Conservation (phyloP, 108 stramenopile species). For the Pseudonitzschia pungens region DNA sequence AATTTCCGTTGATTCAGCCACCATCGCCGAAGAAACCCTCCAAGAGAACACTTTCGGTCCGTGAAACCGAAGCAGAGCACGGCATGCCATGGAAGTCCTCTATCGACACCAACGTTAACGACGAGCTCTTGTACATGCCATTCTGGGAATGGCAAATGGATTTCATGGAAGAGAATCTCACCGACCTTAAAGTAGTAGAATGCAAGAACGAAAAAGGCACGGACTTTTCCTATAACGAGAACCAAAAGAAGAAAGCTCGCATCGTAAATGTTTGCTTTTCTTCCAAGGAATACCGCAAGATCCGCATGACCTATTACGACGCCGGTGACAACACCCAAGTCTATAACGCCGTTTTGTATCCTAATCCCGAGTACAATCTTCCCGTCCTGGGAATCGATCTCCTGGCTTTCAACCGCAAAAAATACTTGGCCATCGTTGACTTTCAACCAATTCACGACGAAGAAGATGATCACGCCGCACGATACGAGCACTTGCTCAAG, state of each 20-base stretch:
- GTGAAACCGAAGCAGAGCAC: slow-evolving; percentile 57
- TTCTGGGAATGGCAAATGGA: slow-evolving; percentile 89
- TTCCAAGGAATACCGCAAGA: slow-evolving; percentile 84
- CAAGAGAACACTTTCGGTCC: slow-evolving; percentile 7
- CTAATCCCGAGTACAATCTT: slow-evolving; percentile 85
- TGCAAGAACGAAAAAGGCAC: slow-evolving; percentile 50
- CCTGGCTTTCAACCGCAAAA: slow-evolving; percentile 87
- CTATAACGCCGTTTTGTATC: slow-evolving; percentile 94
- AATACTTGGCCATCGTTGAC: slow-evolving; percentile 91
- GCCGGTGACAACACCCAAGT: slow-evolving; percentile 93
- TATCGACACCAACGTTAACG: slow-evolving; percentile 53
- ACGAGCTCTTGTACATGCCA: slow-evolving; percentile 79
- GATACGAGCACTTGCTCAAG: slow-evolving; percentile 68
- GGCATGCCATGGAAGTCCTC: slow-evolving; percentile 85
- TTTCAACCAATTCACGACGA: slow-evolving; percentile 91
- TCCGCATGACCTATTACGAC: slow-evolving; percentile 96
- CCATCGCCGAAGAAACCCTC: background rate
- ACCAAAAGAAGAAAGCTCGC: slow-evolving; percentile 66
- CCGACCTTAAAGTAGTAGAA: slow-evolving; percentile 60
- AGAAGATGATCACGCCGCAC: slow-evolving; percentile 63
- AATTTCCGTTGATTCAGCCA: background rate
- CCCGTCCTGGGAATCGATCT: slow-evolving; percentile 94
- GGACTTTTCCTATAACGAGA: slow-evolving; percentile 73
- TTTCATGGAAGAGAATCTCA: slow-evolving; percentile 71
- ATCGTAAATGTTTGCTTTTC: slow-evolving; percentile 75